phyloP scores from a whole-genome alignment of 1,284 basidiomycete species.

The Ustilago cynodontis region DNA sequence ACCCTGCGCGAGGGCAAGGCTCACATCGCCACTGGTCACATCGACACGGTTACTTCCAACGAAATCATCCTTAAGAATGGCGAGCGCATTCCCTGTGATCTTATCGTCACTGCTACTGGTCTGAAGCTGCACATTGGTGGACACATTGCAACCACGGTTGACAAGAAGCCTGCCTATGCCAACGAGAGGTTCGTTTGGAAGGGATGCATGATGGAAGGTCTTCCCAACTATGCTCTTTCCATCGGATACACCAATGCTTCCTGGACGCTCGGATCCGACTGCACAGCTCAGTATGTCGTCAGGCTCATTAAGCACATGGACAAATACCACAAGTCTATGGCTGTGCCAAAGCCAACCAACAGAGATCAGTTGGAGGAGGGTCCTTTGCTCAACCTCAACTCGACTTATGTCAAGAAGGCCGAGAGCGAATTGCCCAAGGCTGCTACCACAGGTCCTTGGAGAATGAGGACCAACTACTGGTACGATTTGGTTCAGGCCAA shows the following conservation, averaged over 20 bases:
- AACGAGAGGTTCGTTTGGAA: slow-evolving; percentile 62
- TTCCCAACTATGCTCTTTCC: slow-evolving; percentile 63
- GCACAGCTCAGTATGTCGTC: slow-evolving; percentile 59
- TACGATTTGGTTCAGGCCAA: slow-evolving; percentile 56
- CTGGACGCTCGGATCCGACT: slow-evolving; percentile 68
- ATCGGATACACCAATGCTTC: slow-evolving; percentile 69
- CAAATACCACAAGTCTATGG: slow-evolving; percentile 47
- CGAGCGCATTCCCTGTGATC: slow-evolving; percentile 63
- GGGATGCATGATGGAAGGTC: slow-evolving; percentile 66
- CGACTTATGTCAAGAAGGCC: slow-evolving; percentile 66
- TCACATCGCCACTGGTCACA: slow-evolving; percentile 67
- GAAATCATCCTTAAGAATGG: slow-evolving; percentile 64
- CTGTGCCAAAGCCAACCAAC: slow-evolving; percentile 28
- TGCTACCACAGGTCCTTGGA: slow-evolving; percentile 57
- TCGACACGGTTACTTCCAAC: slow-evolving; percentile 60
- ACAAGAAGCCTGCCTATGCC: slow-evolving; percentile 51
- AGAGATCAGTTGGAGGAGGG: slow-evolving; percentile 28
- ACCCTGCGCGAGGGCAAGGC: slow-evolving; percentile 64
- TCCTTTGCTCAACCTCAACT: slow-evolving; percentile 63
- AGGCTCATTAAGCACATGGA: slow-evolving; percentile 59
- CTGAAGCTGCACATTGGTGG: slow-evolving; percentile 65
- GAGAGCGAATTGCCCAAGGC: slow-evolving; percentile 59
- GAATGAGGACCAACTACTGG: slow-evolving; percentile 58
- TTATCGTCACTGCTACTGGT: slow-evolving; percentile 69
- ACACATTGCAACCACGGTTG: slow-evolving; percentile 53